Evolutionary conservation across 176 grass and related monocot genomes (phyloP).

Genomic region (Avena sativa): DNA sequence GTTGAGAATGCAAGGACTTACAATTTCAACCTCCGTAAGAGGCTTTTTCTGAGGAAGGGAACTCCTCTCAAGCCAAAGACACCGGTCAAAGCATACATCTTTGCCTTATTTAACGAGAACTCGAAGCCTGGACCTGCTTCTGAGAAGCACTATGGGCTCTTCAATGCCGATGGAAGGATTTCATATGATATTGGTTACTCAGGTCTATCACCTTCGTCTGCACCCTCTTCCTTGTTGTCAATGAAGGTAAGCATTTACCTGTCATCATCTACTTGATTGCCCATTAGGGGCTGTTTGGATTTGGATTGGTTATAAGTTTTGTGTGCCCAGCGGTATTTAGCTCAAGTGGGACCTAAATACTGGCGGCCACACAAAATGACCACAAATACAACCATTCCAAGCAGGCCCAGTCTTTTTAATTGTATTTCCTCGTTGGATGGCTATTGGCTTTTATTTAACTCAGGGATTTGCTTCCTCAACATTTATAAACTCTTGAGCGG

Average conservation of each 20-base stretch:
- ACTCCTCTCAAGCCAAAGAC: constrained; percentile 89
- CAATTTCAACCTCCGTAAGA: constrained; percentile 92
- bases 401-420: not conserved
- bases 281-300: too few relatives aligned
- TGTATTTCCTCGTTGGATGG: constrained; percentile 17
- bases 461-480: not conserved
- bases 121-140: constrained; percentile 66
- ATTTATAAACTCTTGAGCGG: not conserved
- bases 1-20: constrained; percentile 89
- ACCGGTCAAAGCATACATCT: constrained; percentile 83
- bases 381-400: too few relatives aligned
- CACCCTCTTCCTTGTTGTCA: constrained; percentile 52
- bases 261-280: constrained; percentile 11
- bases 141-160: constrained; percentile 92
- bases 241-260: constrained; percentile 61
- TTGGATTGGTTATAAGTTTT: too few relatives aligned
- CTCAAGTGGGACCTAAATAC: too few relatives aligned
- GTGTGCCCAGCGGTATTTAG: too few relatives aligned
- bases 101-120: constrained; percentile 98
- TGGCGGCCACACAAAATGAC: too few relatives aligned
- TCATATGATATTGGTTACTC: constrained; percentile 85
- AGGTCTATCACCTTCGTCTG: constrained; percentile 71
- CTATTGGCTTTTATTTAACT: constrained; percentile 14
- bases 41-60: constrained; percentile 89
- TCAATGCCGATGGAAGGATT: constrained; percentile 92